These are phyloP conservation scores for Torulaspora microellipsoides DNA, from an alignment of 805 yeast genomes.

Conservation along the genomic window DNA sequence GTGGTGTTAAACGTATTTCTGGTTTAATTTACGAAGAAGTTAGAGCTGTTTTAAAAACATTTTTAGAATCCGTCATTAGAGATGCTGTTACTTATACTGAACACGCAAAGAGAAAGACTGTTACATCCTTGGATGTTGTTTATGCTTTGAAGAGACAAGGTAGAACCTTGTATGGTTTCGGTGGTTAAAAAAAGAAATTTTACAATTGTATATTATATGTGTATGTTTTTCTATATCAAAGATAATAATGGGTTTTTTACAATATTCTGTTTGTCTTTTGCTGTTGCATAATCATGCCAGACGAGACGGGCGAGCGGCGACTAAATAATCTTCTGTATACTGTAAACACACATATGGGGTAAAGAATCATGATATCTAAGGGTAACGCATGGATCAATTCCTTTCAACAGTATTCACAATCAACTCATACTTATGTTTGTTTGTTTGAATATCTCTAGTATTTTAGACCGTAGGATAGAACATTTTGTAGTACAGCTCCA, in stretches of 20 bases:
- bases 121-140: conserved; percentile 96
- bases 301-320: not conserved
- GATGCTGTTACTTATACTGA: conserved; percentile 99
- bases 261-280: too few species aligned
- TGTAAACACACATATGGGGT: too few species aligned
- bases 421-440: too few species aligned
- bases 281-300: not conserved
- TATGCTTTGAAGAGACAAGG: conserved; percentile 99
- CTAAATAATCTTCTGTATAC: too few species aligned
- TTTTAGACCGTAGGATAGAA: too few species aligned
- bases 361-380: too few species aligned
- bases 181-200: conserved; percentile 61
- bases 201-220: conserved; percentile 4
- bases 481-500: too few species aligned
- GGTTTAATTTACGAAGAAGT: conserved; percentile 98
- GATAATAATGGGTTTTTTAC: too few species aligned
- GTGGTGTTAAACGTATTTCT: conserved; percentile 99
- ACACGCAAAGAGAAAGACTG: conserved; percentile 99
- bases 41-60: conserved; percentile 92
- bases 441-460: too few species aligned
- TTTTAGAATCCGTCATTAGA: conserved; percentile 95
- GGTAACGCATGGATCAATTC: too few species aligned
- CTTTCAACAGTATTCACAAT: too few species aligned
- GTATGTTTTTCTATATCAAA: not conserved
- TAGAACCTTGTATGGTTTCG: conserved; percentile 99